Base-by-base conservation (phyloP, 257 asterid species). In the Handroanthus guayacan region DNA sequence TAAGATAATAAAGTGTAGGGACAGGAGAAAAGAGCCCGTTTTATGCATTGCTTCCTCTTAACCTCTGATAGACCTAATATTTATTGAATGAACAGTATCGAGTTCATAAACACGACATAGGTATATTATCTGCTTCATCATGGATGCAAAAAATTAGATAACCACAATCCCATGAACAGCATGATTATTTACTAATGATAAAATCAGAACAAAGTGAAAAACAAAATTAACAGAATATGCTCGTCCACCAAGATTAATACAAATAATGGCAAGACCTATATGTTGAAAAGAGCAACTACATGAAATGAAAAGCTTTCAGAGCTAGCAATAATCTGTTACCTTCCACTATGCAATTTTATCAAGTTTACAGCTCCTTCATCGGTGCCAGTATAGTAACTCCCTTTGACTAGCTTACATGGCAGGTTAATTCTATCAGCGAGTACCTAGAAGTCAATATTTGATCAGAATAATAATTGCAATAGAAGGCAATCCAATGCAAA, bases 311-410 rank as follows among this genome's bases (percentile, higher is more conserved):
- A 61, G 62, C 9, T 43, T 50, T 36, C 34, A 69, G 18, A 34
- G 62, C 41, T 39, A 44, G 65, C n/a, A 61, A 52, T 18, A 69
- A 71, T 72, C 14, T 13, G 62, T 45, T 90, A 93, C 99, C 99
- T 91, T 86, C 96, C 98, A 61, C 86, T 84, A 74, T 89, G 97
- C 85, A 95, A 84, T 89, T 87, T 95, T 75, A 95, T 89, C 87
- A 95, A 85, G 87, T 90, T 91, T 69, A 95, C 97, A 79, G 98
- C 99, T 83, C 98, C 99, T 77, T 95, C 97, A 83, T 95, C 99
- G 12, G 97, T 90, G 78, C 98, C 97, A 67, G 98, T 95, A 82
- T 91, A 93, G 79, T 95, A 91, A 80, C 98, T 95, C 75, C 99
- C 99, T 79, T 93, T 95, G 50, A 93, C 97, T 66, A 95, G 92